Percentiles rank a stretch among this genome's conserved stretches.
Evolutionary conservation across 805 yeast genomes (phyloP).

Genomic region (Starmerella floris): DNA sequence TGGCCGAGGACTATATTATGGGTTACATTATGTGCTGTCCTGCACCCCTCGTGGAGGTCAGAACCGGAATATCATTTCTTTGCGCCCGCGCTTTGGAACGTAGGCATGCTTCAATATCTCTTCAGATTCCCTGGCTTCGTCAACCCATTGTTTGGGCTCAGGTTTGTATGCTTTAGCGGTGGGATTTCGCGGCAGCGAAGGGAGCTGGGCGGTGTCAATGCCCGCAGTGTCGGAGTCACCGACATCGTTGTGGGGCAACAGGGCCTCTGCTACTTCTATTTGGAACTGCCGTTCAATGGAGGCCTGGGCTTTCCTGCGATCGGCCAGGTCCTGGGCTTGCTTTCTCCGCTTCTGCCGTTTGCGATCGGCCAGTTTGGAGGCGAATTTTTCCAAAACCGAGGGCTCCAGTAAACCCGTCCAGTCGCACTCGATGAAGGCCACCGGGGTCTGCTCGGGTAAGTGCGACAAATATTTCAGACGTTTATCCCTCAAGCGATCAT

Average conservation of each 20-base stretch:
- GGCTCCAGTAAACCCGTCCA: constrained; percentile 42
- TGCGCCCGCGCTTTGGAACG: constrained; percentile 19
- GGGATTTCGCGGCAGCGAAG: constrained; percentile 13
- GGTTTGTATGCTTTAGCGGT: constrained; percentile 12
- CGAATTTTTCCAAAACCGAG: constrained; percentile 21
- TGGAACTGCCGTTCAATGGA: constrained; percentile 29
- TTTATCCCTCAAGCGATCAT: constrained; percentile 35
- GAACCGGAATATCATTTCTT: constrained; percentile 11
- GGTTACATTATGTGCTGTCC: too few relatives aligned
- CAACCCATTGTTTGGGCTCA: constrained; percentile 14
- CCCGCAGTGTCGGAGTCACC: background rate
- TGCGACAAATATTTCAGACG: constrained; percentile 66
- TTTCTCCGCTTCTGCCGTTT: constrained; percentile 18
- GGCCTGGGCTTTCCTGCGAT: constrained; percentile 24
- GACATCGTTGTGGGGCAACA: constrained; percentile 11
- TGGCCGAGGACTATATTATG: too few relatives aligned
- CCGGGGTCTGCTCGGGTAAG: constrained; percentile 70
- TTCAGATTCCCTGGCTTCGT: constrained; percentile 14
- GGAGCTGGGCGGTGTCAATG: constrained; percentile 17
- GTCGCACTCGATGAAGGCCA: constrained; percentile 74
- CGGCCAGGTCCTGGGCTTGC: constrained; percentile 22
- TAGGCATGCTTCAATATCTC: constrained; percentile 17
- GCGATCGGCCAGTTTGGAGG: constrained; percentile 21
- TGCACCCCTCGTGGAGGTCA: too few relatives aligned
- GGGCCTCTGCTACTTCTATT: constrained; percentile 22